A percentile compares a stretch with the other conserved stretches of the same genome.
These are phyloP conservation scores for Teratosphaeria pseudoeucalypti DNA, from an alignment of 2,329 filamentous ascomycete genomes.

Conservation along the genomic window DNA sequence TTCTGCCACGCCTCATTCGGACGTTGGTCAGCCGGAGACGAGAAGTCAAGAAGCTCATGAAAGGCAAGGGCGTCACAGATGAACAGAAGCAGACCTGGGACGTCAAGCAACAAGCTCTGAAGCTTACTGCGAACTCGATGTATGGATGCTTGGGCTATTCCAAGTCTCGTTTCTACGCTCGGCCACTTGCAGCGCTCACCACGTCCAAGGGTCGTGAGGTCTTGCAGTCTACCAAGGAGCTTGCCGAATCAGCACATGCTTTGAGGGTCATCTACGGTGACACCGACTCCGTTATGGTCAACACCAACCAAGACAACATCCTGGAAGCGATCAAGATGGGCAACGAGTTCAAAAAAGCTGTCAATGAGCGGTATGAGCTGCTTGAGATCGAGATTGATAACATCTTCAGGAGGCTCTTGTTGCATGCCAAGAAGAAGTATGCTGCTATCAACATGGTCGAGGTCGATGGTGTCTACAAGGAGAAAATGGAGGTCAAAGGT, in stretches of 20 bases:
- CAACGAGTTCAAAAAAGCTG: slow-evolving; percentile 85
- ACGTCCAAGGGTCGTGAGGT: slow-evolving; percentile 98
- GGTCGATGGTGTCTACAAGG: slow-evolving; percentile 66
- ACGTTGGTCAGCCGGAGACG: slow-evolving; percentile 81
- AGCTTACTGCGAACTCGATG: slow-evolving; percentile 98
- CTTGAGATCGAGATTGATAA: slow-evolving; percentile 98
- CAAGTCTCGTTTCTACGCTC: slow-evolving; percentile 92
- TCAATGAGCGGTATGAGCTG: slow-evolving; percentile 86
- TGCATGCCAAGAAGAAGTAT: slow-evolving; percentile 99
- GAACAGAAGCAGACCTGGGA: slow-evolving; percentile 93
- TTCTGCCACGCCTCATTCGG: slow-evolving; percentile 81
- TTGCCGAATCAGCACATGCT: slow-evolving; percentile 73
- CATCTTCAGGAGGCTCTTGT: slow-evolving; percentile 80
- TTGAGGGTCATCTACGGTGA: slow-evolving; percentile 97
- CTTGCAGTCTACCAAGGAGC: slow-evolving; percentile 85
- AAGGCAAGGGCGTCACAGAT: slow-evolving; percentile 72
- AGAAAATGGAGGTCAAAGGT: slow-evolving; percentile 96
- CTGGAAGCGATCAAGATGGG: slow-evolving; percentile 84
- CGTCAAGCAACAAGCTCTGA: slow-evolving; percentile 92
- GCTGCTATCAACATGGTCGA: slow-evolving; percentile 91
- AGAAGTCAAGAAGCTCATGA: slow-evolving; percentile 95
- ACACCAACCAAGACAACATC: slow-evolving; percentile 91
- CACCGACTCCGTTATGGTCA: slow-evolving; percentile 99
- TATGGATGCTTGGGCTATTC: slow-evolving; percentile 97
- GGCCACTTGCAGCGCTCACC: slow-evolving; percentile 87